Evolutionary conservation across 257 asterid genomes (phyloP), one percentile per base, ranked within the genome.

Genomic region (Salvia splendens): DNA sequence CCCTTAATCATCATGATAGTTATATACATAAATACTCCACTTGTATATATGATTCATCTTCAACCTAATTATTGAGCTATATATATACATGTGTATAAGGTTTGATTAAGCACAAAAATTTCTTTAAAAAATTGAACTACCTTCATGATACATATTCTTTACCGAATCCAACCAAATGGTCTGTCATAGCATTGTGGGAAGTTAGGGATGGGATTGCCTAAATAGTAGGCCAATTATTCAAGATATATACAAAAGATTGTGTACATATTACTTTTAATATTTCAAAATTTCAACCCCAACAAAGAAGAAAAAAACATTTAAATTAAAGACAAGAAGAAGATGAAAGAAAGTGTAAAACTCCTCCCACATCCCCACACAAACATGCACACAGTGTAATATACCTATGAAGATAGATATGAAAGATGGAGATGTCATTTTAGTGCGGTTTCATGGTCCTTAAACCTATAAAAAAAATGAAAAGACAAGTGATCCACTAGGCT

Each of bases 341-440:
- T 12, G 15, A n/a, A 5, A n/a, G 15, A 47, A 24, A 24, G 7
- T 5, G 7, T 5, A 5, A 5, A 48, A 1, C 16, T 24, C 14
- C 50, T 15, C 0, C 8, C 42, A 9, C 5, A 6, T 8, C 11
- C 10, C 10, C 10, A 43, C 5, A 5, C 14, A 5, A 5, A 12
- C 2, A 46, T 6, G n/a, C 16, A 46, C 51, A 46, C 51, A 32
- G 41, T 40, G 9, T 8, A 40, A 40, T 8, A 40, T 6, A 38
- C 9, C 40, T 4, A 35, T 38, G 45, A 40, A 40, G 45, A 38
- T 38, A 38, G 42, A 38, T 9, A 48, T 48, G 30, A 15, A 4
- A 15, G 63, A 55, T 35, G 52, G 68, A 60, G 76, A 64, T 56
- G 76, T 59, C 35, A 65, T 28, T 73, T 50, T 64, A 78, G 70